Evolutionary conservation across 345 rosid species (phyloP).

Genomic region (Populus ilicifolia): DNA sequence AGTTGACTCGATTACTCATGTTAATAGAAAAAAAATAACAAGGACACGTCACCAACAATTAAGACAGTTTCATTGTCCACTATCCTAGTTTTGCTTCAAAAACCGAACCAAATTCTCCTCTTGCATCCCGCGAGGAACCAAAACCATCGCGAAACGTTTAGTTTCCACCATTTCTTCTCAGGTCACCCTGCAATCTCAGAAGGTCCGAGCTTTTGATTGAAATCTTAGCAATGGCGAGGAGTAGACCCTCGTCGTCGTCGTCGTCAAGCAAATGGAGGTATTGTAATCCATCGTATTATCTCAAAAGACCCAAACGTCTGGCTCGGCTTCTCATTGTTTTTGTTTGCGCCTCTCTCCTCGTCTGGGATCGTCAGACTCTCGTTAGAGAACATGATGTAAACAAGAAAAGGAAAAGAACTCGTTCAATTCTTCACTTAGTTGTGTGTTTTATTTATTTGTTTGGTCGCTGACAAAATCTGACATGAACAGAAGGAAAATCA

Average conservation of each 20-base stretch:
- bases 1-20: too few species aligned
- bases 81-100: background rate
- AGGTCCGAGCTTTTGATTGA: background rate
- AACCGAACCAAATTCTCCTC: background rate
- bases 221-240: slow-evolving; percentile 37
- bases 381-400: slow-evolving; percentile 68
- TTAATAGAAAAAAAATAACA: too few species aligned
- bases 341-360: slow-evolving; percentile 47
- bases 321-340: slow-evolving; percentile 69
- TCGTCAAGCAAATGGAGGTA: slow-evolving; percentile 46
- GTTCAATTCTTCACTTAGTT: background rate
- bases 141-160: background rate
- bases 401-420: background rate
- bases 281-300: slow-evolving; percentile 65
- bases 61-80: background rate
- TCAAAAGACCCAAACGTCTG: slow-evolving; percentile 67
- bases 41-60: too few species aligned
- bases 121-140: background rate
- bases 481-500: background rate
- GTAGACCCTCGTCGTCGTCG: slow-evolving; percentile 37
- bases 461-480: background rate
- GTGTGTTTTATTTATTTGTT: too few species aligned
- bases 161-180: background rate
- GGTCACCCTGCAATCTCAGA: background rate
- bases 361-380: slow-evolving; percentile 92